Base-by-base conservation (phyloP, 805 yeast species). In the Clavispora fructus region DNA sequence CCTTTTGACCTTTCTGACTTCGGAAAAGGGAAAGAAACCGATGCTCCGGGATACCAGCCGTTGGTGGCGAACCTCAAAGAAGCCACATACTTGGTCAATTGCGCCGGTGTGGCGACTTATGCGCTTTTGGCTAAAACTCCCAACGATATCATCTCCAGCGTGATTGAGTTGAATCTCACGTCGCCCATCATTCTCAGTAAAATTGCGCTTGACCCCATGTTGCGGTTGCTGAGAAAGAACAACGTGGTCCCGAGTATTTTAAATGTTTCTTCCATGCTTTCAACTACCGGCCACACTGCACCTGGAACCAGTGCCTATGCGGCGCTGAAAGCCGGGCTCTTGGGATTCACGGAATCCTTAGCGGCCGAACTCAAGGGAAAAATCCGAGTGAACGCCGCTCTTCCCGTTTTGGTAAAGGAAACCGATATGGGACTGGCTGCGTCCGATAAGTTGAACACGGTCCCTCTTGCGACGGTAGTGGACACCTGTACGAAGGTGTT, bases 301-400 rank as follows among this genome's bases (percentile, higher is more conserved):
- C 73, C 76, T 3, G 95, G 95, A 1, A 74, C 89, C 0, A 51
- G 80, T 0, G 82, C 82, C 0, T 88, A 88, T 54, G 67, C 84
- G 0, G 86, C 90, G 0, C 69, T 85, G 44, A 88, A 88, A 58
- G 82, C 84, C 0, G 96, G 89, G 0, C 56, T 88, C 3, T 64
- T 77, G 41, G 84, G 84, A 3, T 80, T 87, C 54, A 77, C 89
- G 0, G 63, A 69, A 39, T 61, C 83, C 0, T 59, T 86, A 30
- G 85, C 91, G 0, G 54, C 61, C 0, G 96, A 88, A 53, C 58
- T 85, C 48, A 74, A 73, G 12, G 63, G 79, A 0, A 69, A 70
- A 9, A 72, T 88, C 2, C 62, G 87, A 33, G 83, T 83, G 38
- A 86, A 86, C 60, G 69, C 84, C 1, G 61, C 89, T 1, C 61